These are phyloP conservation scores for Violaceomyces palustris DNA, from an alignment of 1,284 basidiomycete species.

Conservation along the genomic window DNA sequence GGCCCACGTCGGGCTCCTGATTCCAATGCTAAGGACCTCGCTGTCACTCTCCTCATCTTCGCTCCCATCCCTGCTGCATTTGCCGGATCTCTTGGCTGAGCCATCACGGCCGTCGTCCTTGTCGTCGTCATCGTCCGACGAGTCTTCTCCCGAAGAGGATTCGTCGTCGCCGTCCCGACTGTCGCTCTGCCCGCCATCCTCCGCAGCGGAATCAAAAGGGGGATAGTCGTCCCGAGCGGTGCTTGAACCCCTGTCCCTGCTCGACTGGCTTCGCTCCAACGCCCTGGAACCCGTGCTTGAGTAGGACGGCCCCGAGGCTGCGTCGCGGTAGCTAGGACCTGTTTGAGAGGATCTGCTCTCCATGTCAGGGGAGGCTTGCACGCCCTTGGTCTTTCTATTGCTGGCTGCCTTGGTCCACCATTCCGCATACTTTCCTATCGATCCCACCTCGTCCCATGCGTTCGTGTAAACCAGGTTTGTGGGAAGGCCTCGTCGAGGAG, in stretches of 20 bases:
- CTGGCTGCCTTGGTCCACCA: constrained; percentile 4
- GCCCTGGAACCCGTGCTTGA: not conserved
- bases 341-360: not conserved
- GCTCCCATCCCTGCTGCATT: too few species aligned
- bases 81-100: not conserved
- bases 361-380: not conserved
- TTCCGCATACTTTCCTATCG: constrained; percentile 25
- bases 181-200: constrained; percentile 6
- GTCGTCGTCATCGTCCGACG: constrained; percentile 9
- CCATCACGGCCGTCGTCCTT: constrained; percentile 1
- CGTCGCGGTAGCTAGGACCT: not conserved
- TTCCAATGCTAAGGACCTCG: too few species aligned
- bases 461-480: constrained; percentile 28
- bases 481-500: constrained; percentile 16
- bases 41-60: too few species aligned
- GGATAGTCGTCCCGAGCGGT: too few species aligned
- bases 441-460: constrained; percentile 35
- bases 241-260: too few species aligned
- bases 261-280: too few species aligned
- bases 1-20: too few species aligned
- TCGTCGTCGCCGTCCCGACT: constrained; percentile 43
- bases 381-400: not conserved
- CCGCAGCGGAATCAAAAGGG: constrained; percentile 1
- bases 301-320: not conserved
- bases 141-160: constrained; percentile 25